These are phyloP conservation scores for Penicillium mononematosum DNA, from an alignment of 495 filamentous ascomycete genomes.

Conservation along the genomic window DNA sequence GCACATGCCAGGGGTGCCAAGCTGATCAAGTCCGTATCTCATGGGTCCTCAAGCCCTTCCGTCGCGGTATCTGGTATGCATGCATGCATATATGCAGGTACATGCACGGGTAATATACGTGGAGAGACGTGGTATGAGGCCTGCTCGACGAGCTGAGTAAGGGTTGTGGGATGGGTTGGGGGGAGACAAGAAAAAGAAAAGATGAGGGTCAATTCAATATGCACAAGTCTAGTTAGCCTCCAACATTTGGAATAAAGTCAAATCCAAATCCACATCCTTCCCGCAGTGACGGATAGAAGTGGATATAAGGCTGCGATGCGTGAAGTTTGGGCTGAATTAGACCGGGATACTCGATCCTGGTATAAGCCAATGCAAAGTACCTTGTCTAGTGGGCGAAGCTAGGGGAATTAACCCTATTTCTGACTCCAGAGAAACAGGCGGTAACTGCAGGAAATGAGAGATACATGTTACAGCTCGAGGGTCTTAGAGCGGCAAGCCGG, in stretches of 20 bases:
- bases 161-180: background rate
- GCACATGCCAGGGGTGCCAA: background rate
- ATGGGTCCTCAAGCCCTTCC: background rate
- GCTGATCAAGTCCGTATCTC: background rate
- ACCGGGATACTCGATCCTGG: background rate
- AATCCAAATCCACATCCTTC: background rate
- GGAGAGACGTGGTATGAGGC: constrained; percentile 2
- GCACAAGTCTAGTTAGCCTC: background rate
- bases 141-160: background rate
- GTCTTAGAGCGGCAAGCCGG: constrained; percentile 10
- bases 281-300: background rate
- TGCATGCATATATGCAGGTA: constrained; percentile 32
- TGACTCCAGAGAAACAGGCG: background rate
- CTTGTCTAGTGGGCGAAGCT: background rate
- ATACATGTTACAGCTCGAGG: background rate
- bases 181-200: background rate
- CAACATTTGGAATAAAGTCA: background rate
- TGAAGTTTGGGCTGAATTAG: background rate
- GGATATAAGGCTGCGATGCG: background rate
- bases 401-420: background rate
- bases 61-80: constrained; percentile 7
- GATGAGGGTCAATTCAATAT: background rate
- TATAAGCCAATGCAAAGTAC: background rate
- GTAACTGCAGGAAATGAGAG: background rate
- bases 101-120: constrained; percentile 18